phyloP scores from a whole-genome alignment of 768 basidiomycete genomes.

The Tulasnella calospora region DNA sequence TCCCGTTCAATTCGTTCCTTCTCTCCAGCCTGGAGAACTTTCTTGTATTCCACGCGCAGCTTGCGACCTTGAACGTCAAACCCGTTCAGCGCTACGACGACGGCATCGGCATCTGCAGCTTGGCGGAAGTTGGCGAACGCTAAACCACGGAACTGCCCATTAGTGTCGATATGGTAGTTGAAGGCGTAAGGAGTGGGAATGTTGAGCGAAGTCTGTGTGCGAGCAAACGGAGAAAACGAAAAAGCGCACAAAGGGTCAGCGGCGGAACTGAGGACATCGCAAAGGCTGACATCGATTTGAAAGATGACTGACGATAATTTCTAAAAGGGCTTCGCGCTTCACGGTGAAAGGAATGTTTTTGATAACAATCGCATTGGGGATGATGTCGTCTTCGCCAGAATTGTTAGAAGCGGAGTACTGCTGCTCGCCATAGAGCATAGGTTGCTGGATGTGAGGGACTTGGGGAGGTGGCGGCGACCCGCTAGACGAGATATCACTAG shows the following conservation, averaged over 20 bases:
- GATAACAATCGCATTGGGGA: constrained; percentile 98
- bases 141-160: constrained; percentile 92
- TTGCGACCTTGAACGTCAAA: constrained; percentile 96
- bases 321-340: constrained; percentile 90
- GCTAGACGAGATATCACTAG: constrained; percentile 83
- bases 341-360: constrained; percentile 99
- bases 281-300: constrained; percentile 15
- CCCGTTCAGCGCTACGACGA: constrained; percentile 92
- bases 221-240: constrained; percentile 27
- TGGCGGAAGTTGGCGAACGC: constrained; percentile 98
- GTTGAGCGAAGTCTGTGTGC: constrained; percentile 68
- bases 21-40: constrained; percentile 97
- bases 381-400: constrained; percentile 65
- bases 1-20: constrained; percentile 98
- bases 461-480: constrained; percentile 61
- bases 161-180: constrained; percentile 97
- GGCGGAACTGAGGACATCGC: constrained; percentile 9
- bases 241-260: constrained; percentile 14
- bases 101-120: constrained; percentile 85
- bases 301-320: constrained; percentile 75
- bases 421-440: constrained; percentile 39
- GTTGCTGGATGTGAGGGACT: constrained; percentile 22
- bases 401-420: constrained; percentile 35
- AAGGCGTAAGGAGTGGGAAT: constrained; percentile 98
- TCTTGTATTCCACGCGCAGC: constrained; percentile 98